Percentiles rank a stretch among this genome's conserved stretches.
Conservation (phyloP, 768 basidiomycete species). For the Chalciporus sphaerocephalus region DNA sequence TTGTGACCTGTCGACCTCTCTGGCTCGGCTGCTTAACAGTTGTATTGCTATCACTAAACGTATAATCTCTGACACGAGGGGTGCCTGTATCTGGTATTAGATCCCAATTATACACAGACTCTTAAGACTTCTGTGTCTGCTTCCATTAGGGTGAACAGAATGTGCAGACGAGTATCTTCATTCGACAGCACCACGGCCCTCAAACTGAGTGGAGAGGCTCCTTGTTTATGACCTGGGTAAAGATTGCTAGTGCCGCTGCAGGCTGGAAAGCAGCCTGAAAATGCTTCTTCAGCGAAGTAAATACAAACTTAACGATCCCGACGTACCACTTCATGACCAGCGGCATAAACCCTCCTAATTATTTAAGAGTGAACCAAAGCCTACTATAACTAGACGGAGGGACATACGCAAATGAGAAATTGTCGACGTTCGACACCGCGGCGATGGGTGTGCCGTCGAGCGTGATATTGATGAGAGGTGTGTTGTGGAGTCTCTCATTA, state of each 20-base stretch:
- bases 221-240: slow-evolving; percentile 48
- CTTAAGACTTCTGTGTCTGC: no score
- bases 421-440: slow-evolving; percentile 59
- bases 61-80: background rate
- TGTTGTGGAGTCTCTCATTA: slow-evolving; percentile 35
- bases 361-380: background rate
- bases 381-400: background rate
- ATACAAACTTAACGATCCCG: background rate
- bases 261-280: slow-evolving; percentile 60
- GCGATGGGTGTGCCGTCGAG: slow-evolving; percentile 50
- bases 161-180: background rate
- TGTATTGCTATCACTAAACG: background rate
- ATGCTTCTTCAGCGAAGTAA: background rate
- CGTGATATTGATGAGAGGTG: slow-evolving; percentile 52
- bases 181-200: background rate
- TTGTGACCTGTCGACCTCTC: slow-evolving; percentile 6
- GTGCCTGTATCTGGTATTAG: no score
- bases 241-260: slow-evolving; percentile 52
- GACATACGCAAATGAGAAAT: slow-evolving; percentile 64
- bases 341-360: slow-evolving; percentile 47
- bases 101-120: no score
- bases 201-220: slow-evolving; percentile 53
- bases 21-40: background rate
- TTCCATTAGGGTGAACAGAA: background rate
- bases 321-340: slow-evolving; percentile 64